Evolutionary conservation across 2,329 filamentous ascomycete genomes (phyloP).

Genomic region (Cordyceps militaris): DNA sequence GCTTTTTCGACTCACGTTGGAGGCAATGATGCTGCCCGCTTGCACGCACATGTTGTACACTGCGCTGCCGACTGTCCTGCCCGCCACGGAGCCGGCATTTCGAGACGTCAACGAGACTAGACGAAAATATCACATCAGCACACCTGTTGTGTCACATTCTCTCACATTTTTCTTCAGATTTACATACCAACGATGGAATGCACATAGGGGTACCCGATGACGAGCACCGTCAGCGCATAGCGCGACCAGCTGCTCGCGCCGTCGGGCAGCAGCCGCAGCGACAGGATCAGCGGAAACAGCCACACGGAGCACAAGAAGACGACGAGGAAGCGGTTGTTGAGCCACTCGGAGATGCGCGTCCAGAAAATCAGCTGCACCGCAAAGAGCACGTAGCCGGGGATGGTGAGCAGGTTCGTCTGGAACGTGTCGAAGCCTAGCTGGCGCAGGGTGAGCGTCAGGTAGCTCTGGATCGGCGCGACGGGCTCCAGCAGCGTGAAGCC

Average conservation of each 20-base stretch:
- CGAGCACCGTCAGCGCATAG: conserved; percentile 24
- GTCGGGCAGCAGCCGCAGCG: conserved; percentile 23
- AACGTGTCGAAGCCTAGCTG: conserved; percentile 54
- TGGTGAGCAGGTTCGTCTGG: conserved; percentile 55
- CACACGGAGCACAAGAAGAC: conserved; percentile 14
- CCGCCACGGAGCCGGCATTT: conserved; percentile 55
- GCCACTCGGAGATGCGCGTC: conserved; percentile 32
- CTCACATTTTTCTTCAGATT: neutral
- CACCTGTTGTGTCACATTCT: neutral
- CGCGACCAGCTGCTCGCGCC: conserved; percentile 23
- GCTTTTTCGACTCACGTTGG: conserved; percentile 21
- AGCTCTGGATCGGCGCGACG: conserved; percentile 38
- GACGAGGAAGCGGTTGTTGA: conserved; percentile 24
- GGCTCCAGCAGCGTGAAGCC: conserved; percentile 44
- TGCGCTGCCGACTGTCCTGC: conserved; percentile 54
- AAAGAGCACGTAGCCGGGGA: conserved; percentile 43
- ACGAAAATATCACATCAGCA: neutral
- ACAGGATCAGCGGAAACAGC: conserved; percentile 16
- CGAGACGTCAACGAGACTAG: conserved; percentile 20
- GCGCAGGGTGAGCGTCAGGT: conserved; percentile 53
- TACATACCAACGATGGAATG: conserved; percentile 30
- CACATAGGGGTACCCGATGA: conserved; percentile 26
- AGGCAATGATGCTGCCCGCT: conserved; percentile 32
- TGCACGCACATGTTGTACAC: conserved; percentile 54
- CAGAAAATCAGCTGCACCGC: conserved; percentile 31